Evolutionary conservation across 2,329 filamentous ascomycete species (phyloP).

Genomic region (Ophiostoma piceae): DNA sequence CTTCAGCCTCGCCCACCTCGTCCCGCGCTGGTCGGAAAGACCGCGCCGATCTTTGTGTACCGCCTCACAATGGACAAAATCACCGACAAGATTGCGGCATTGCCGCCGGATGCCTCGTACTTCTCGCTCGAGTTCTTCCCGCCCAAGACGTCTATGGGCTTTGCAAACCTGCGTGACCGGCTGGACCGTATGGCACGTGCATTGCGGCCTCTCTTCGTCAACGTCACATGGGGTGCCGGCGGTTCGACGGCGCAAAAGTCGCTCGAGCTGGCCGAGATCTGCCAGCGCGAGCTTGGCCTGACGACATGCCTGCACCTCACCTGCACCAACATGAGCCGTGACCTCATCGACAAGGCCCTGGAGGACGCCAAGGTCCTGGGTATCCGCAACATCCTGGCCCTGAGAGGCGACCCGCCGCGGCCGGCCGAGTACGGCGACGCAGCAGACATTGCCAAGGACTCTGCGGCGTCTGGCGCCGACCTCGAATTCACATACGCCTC

Average conservation of each 20-base stretch:
- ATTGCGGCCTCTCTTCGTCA: slow-evolving; percentile 87
- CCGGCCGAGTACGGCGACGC: slow-evolving; percentile 74
- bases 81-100: slow-evolving; percentile 87
- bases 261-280: slow-evolving; percentile 89
- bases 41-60: neutral
- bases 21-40: slow-evolving; percentile 4
- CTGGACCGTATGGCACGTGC: slow-evolving; percentile 92
- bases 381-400: slow-evolving; percentile 86
- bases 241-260: slow-evolving; percentile 88
- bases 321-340: slow-evolving; percentile 93
- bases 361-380: slow-evolving; percentile 87
- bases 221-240: slow-evolving; percentile 95
- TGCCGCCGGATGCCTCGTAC: slow-evolving; percentile 76
- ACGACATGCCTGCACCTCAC: slow-evolving; percentile 95
- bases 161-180: slow-evolving; percentile 74
- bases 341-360: slow-evolving; percentile 78
- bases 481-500: slow-evolving; percentile 83
- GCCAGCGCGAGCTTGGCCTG: slow-evolving; percentile 82
- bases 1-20: neutral
- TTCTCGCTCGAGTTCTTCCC: slow-evolving; percentile 99
- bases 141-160: slow-evolving; percentile 89
- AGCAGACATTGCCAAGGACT: slow-evolving; percentile 32
- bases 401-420: slow-evolving; percentile 85
- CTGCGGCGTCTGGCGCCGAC: slow-evolving; percentile 55
- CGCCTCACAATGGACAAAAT: slow-evolving; percentile 67